Conservation (phyloP, 345 rosid species). For the Arabis alpina region DNA sequence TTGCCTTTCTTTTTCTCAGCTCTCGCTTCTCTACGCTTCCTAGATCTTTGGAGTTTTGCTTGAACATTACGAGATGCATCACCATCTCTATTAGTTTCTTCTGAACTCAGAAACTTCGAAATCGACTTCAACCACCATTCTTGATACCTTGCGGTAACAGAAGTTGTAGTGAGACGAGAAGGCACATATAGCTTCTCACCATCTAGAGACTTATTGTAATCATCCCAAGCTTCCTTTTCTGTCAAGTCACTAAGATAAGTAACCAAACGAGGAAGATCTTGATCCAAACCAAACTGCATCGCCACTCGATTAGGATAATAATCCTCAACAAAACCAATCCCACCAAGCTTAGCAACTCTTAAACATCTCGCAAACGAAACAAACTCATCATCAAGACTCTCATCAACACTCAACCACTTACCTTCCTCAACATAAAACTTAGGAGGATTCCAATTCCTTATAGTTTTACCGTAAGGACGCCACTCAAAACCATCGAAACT, state of each 20-base stretch:
- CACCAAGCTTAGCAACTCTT: conserved; percentile 50
- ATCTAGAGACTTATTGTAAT: conserved; percentile 44
- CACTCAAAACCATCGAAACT: conserved; percentile 44
- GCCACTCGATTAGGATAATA: conserved; percentile 63
- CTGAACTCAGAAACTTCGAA: conserved; percentile 8
- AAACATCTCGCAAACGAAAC: conserved; percentile 44
- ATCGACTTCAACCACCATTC: conserved; percentile 55
- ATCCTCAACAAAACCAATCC: conserved; percentile 44
- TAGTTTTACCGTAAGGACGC: conserved; percentile 49
- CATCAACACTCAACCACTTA: conserved; percentile 33
- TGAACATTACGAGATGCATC: conserved; percentile 1
- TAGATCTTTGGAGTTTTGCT: neutral
- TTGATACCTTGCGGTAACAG: conserved; percentile 47
- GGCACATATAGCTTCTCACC: conserved; percentile 46
- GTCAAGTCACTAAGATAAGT: conserved; percentile 12
- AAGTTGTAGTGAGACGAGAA: conserved; percentile 42
- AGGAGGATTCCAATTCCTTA: conserved; percentile 38
- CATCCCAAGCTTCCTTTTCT: conserved; percentile 30
- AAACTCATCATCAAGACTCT: conserved; percentile 40
- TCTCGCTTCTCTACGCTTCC: neutral
- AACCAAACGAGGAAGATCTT: conserved; percentile 49
- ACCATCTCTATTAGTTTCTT: neutral
- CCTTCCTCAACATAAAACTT: conserved; percentile 40
- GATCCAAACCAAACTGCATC: conserved; percentile 65
- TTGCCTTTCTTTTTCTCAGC: too few species aligned